Evolutionary conservation across 805 yeast species (phyloP), one percentile per base, ranked within the genome.

Genomic region (Wickerhamomyces sydowiorum): DNA sequence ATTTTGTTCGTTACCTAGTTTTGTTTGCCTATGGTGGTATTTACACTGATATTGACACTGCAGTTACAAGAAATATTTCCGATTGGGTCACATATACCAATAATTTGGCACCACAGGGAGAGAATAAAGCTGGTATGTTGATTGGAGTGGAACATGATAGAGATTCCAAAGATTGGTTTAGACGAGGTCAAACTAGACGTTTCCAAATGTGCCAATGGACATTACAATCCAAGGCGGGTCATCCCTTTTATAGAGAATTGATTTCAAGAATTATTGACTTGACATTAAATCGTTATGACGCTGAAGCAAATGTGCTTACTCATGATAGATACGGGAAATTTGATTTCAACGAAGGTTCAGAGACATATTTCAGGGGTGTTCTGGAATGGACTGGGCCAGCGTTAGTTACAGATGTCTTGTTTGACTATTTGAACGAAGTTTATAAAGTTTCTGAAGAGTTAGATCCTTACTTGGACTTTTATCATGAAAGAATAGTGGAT

Each of bases 1-100:
- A 86, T 59, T 86, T 85, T 54, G 86, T 86, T 70, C 66, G 93
- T 43, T 86, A 86, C 59, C 66, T 86, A 52, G 77, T 85, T 22
- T 62, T 86, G 27, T 76, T 72, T 54, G 90, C 91, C 6, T 64
- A 84, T 29, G 95, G 95, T 1, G 95, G 95, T 0, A 77, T 82
- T 0, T 86, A 86, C 55, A 70, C 86, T 7, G 95, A 86, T 56
- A 78, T 84, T 38, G 95, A 86, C 59, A 86, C 95, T 3, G 3
- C 4, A 20, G 3, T 12, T 12, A 32, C 4, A 3, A 18, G 7
- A 8, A 20, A 32, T 9, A 10, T 32, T 10, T 13, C 15, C 7
- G 17, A 32, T 19, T 32, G 35, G 35, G 10, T 32, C 9, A 12
- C 35, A 13, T 32, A 32, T 32, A 19, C 18, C 6, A 20, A 32